phyloP scores from a whole-genome alignment of 805 yeast species.

The Metschnikowia hibisci region DNA sequence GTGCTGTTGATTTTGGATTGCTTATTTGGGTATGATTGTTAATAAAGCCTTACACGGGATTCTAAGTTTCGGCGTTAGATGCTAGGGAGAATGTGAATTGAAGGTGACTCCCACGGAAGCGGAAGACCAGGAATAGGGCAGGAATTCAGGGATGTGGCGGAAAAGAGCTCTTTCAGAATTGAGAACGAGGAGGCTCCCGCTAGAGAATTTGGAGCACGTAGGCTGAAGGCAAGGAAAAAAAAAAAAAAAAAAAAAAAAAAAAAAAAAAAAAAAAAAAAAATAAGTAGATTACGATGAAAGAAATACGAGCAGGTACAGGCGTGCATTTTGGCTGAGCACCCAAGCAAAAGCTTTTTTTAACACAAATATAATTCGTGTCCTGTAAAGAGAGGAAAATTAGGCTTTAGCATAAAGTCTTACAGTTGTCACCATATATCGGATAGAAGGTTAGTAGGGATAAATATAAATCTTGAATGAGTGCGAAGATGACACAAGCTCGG shows the following conservation, averaged over 20 bases:
- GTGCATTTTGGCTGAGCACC: background rate
- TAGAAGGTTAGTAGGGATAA: no score
- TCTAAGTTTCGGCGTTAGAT: background rate
- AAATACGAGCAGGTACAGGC: constrained; percentile 3
- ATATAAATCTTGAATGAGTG: no score
- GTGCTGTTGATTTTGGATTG: no score
- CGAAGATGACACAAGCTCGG: no score
- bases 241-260: background rate
- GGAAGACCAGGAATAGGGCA: background rate
- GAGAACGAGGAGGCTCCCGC: background rate
- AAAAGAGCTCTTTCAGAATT: background rate
- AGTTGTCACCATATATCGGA: no score
- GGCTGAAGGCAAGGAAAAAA: no score
- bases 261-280: background rate
- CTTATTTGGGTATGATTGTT: no score
- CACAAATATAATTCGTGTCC: no score
- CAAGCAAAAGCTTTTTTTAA: background rate
- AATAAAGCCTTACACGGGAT: background rate
- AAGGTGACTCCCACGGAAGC: background rate
- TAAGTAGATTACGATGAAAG: constrained; percentile 2
- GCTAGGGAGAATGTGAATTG: background rate
- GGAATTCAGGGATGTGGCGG: background rate
- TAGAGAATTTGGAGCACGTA: constrained; percentile 1
- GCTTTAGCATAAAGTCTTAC: no score
- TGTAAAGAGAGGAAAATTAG: no score